Base-by-base conservation (phyloP, 352 stramenopile species). In the Pythium periplocum region DNA sequence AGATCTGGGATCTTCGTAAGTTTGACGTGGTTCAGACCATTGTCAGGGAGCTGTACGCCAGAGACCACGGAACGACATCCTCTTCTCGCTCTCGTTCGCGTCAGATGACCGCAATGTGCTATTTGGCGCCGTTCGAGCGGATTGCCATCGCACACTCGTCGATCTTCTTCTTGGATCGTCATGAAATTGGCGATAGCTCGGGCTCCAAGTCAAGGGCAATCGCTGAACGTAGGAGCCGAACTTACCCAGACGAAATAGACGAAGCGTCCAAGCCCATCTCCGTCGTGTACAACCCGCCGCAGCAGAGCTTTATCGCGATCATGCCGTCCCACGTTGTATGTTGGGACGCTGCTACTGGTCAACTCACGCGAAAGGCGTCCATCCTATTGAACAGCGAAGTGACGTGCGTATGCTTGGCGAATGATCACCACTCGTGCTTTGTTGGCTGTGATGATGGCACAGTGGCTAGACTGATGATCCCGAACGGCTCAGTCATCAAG, bases 1-100 rank as follows among this genome's bases (percentile, higher is more conserved):
- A 82, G 51, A 76, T 83, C 43, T 80, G 70, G 68, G 73, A 83
- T 39, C 42, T 80, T 0, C 70, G 70, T 45, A 83, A 75, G 62
- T 80, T 78, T 54, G 60, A 64, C 0, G 68, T 57, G 0, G 54
- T 78, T 1, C 72, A 83, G 11, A 78, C 66, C 0, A 68, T 78
- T 36, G 52, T 63, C 4, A 63, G 59, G 6, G 68, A 73, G 12
- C 30, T 60, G 17, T 81, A 81, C 35, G 43, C 73, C 8, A 67
- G 66, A 33, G 59, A 63, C 12, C 48, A 61, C 30, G 52, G 32
- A 40, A 58, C 51, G 4, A 51, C 47, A 1, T 31, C 51, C 4
- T 17, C 17, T 26, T 26, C 17, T 26, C 17, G 17, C 17, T 26
- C 17, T 26, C 17, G 17, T 26, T 26, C 38, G 30, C 62, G 65